Conservation (phyloP, 2,329 filamentous ascomycete genomes). For the Pseudogymnoascus sp. region DNA sequence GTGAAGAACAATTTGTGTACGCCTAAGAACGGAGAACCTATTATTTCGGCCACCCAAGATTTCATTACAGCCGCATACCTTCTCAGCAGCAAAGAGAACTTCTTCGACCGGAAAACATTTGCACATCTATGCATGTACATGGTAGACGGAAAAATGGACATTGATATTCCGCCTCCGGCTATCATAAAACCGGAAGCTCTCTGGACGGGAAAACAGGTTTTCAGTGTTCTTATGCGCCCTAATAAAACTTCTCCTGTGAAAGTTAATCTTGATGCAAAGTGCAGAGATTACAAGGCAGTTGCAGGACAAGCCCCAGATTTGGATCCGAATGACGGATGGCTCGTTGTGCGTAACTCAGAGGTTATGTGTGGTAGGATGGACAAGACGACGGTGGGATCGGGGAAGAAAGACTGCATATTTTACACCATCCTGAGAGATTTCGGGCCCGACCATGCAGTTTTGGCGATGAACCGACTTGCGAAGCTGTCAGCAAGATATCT, state of each 20-base stretch:
- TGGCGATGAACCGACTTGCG: constrained; percentile 88
- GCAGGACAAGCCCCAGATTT: constrained; percentile 57
- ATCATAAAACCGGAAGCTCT: constrained; percentile 77
- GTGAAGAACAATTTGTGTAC: constrained; percentile 95
- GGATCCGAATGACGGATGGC: constrained; percentile 80
- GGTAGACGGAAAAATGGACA: constrained; percentile 69
- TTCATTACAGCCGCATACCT: constrained; percentile 95
- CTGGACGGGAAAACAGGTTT: constrained; percentile 97
- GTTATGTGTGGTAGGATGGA: constrained; percentile 98
- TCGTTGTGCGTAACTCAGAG: constrained; percentile 92
- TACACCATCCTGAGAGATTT: constrained; percentile 95
- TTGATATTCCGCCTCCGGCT: constrained; percentile 81
- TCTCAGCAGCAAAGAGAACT: constrained; percentile 84
- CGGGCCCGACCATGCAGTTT: constrained; percentile 78
- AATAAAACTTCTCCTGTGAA: constrained; percentile 75
- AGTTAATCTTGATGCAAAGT: constrained; percentile 90
- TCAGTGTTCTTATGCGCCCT: constrained; percentile 83
- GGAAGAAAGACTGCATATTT: constrained; percentile 96
- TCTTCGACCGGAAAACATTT: constrained; percentile 84
- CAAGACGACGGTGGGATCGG: constrained; percentile 92
- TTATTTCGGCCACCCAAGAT: constrained; percentile 98
- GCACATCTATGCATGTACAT: constrained; percentile 89
- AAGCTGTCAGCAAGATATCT: constrained; percentile 85
- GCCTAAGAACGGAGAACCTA: constrained; percentile 94
- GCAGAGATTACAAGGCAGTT: constrained; percentile 67